Evolutionary conservation across 139 green algal genomes (phyloP), one percentile per base, ranked within the genome.

Genomic region (Volvox africanus): DNA sequence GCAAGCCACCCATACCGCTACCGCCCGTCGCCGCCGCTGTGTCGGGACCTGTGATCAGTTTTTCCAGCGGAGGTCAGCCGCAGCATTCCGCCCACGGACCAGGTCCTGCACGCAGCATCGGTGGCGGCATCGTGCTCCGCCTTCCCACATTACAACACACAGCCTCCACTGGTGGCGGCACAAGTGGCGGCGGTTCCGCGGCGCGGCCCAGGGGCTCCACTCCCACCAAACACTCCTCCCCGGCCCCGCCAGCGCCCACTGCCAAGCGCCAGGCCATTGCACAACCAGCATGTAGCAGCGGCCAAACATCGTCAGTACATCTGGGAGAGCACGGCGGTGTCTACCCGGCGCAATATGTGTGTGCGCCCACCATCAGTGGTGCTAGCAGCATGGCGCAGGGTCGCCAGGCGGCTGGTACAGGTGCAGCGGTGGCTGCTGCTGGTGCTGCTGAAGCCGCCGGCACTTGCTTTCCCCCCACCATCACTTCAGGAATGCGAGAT

Each of bases 241-340:
- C 69, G 0, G 68, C 84, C 28, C 84, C 69, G 18, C 14, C 28
- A 6, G 69, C 37, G 73, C 86, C 71, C 0, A 24, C 86, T 0
- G 86, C 86, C 50, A 90, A 90, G 73, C 86, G 86, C 44, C 85
- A 82, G n/a, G 69, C 68, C 67, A 69, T 18, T 37, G 16, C 78
- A 12, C 78, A 26, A 9, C 78, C 36, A 35, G 78, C 78, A 22
- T 37, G 5, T 44, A 84, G 36, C 78, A 82, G 33, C 78, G 37
- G 80, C 50, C 50, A 28, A 24, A 73, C 80, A 28, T 35, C 32
- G 22, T 86, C 50, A 28, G 80, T 71, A 68, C 78, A 67, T 18
- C 78, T 84, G 36, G 78, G 18, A 33, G 76, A 61, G 33, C 61
- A 61, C 30, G 28, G 76, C 76, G 55, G 76, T 11, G 32, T 32